Evolutionary conservation across 2,329 filamentous ascomycete genomes (phyloP), one percentile per base, ranked within the genome.

Genomic region (Aspergillus terreus): DNA sequence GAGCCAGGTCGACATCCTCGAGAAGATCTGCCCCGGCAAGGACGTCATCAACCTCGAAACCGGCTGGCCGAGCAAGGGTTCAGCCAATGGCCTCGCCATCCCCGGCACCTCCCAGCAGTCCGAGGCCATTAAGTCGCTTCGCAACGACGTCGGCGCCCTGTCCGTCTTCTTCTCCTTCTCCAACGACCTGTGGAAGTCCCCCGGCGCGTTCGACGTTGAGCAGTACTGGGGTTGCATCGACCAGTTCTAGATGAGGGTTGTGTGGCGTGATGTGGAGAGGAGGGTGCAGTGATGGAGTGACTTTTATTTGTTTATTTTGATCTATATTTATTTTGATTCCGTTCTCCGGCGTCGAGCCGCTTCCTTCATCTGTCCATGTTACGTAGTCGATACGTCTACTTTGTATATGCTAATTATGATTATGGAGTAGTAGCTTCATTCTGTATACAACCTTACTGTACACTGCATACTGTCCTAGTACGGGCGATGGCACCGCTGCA

Each of bases 31-130:
- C 82, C 70, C 78, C 38, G 81, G 81, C 68, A 88, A 88, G 78
- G 75, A 82, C 35, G 86, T 85, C 60, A 84, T 90, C 78, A 90
- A 92, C 76, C 80, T 95, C 62, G 92, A 97, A 84, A 88, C 87
- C 51, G 92, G 92, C 65, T 97, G 92, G 91, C 92, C 92, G 58
- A 84, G 77, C 49, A 60, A 69, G 6, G 92, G 92, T 68, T 63
- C 71, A 27, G 72, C 82, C 75, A 92, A 94, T 75, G 90, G 89
- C 54, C 67, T 67, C 17, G 91, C 91, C 52, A 77, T 88, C 62
- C 84, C 92, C 51, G 84, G 88, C 61, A 46, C 61, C 4, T 40
- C 67, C 1, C 77, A 92, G 76, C 92, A 97, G 81, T 75, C 75
- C 46, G 71, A 66, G 41, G 92, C 92, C 62, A 84, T 97, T 69